Evolutionary conservation across 2,329 filamentous ascomycete genomes (phyloP).

Genomic region (Cercospora sp.): DNA sequence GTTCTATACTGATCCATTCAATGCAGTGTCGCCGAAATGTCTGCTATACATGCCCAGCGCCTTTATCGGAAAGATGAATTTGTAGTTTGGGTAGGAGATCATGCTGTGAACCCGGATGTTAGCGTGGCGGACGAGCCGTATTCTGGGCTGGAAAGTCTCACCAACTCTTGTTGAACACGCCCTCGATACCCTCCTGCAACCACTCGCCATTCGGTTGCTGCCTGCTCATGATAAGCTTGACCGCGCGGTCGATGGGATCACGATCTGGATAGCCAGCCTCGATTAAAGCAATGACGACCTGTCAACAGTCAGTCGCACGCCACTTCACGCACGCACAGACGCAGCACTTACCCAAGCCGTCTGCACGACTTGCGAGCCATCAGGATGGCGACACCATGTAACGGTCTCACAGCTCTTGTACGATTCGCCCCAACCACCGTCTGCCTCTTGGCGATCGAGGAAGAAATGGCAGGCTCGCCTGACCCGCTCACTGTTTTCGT

Average conservation of each 20-base stretch:
- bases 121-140: slow-evolving; percentile 19
- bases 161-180: slow-evolving; percentile 98
- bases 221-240: slow-evolving; percentile 78
- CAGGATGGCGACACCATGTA: slow-evolving; percentile 70
- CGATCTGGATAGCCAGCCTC: slow-evolving; percentile 78
- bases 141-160: slow-evolving; percentile 43
- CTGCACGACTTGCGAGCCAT: slow-evolving; percentile 85
- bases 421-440: slow-evolving; percentile 96
- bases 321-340: slow-evolving; percentile 59
- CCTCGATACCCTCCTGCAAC: slow-evolving; percentile 93
- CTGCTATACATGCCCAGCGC: slow-evolving; percentile 85
- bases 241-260: slow-evolving; percentile 69
- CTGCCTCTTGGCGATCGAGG: slow-evolving; percentile 76
- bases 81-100: slow-evolving; percentile 99
- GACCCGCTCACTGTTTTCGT: slow-evolving; percentile 69
- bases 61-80: slow-evolving; percentile 93
- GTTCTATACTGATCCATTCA: slow-evolving; percentile 20
- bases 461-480: slow-evolving; percentile 82
- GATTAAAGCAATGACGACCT: slow-evolving; percentile 66
- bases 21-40: slow-evolving; percentile 64
- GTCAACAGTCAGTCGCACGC: slow-evolving; percentile 26
- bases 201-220: slow-evolving; percentile 91
- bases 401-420: slow-evolving; percentile 82
- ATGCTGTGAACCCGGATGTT: slow-evolving; percentile 58
- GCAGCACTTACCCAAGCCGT: slow-evolving; percentile 76